phyloP scores from a whole-genome alignment of 2,329 filamentous ascomycete species.

The Fusarium paranaense region DNA sequence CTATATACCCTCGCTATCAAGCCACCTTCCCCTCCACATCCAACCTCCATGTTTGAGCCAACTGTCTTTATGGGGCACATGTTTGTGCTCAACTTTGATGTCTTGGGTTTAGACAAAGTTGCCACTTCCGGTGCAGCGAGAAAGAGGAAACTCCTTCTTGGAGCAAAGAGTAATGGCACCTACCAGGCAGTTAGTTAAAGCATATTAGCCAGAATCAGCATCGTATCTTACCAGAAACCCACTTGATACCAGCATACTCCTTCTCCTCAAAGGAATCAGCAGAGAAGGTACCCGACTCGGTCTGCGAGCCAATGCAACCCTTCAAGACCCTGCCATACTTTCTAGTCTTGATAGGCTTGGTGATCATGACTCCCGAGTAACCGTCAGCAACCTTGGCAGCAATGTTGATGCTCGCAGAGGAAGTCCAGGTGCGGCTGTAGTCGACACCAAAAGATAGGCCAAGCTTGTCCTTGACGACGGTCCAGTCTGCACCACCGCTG shows the following conservation, averaged over 20 bases:
- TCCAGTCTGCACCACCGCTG: neutral
- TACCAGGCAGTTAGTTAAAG: neutral
- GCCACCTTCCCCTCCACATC: neutral
- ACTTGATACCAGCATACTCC: slow-evolving; percentile 16
- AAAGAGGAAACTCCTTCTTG: slow-evolving; percentile 20
- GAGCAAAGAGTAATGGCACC: slow-evolving; percentile 21
- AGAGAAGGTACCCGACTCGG: slow-evolving; percentile 12
- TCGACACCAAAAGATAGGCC: slow-evolving; percentile 2
- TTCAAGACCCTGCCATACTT: slow-evolving; percentile 1
- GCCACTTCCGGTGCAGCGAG: slow-evolving; percentile 20
- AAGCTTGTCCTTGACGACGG: neutral
- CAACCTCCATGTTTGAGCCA: neutral
- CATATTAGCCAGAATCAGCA: neutral
- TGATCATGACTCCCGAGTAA: slow-evolving; percentile 10
- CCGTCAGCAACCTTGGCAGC: slow-evolving; percentile 2
- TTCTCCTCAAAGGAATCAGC: slow-evolving; percentile 17
- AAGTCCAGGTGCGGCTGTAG: slow-evolving; percentile 24
- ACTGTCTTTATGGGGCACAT: neutral
- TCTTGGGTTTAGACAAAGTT: slow-evolving; percentile 1
- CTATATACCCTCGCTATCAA: slow-evolving; percentile 1
- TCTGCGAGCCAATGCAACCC: slow-evolving; percentile 14
- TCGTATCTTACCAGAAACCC: slow-evolving; percentile 12
- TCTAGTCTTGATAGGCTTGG: slow-evolving; percentile 14
- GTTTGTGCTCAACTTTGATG: too few relatives aligned
- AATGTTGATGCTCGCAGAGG: slow-evolving; percentile 6